Evolutionary conservation across 2,329 filamentous ascomycete species (phyloP).

Genomic region (Nemania sp.): DNA sequence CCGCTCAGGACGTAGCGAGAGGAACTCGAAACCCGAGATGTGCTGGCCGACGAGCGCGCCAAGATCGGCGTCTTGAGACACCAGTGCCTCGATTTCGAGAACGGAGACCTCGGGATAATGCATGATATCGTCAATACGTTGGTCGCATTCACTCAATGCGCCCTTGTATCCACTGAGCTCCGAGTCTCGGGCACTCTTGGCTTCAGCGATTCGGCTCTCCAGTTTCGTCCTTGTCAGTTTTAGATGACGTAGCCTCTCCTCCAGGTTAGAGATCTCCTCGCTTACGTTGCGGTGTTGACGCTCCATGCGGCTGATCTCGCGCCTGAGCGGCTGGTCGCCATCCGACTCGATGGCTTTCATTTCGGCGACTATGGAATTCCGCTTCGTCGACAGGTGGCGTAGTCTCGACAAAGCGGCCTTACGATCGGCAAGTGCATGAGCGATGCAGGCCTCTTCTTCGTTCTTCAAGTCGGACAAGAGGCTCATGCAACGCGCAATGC

Average conservation of each 20-base stretch:
- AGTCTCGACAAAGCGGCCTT: conserved; percentile 62
- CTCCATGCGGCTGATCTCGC: conserved; percentile 63
- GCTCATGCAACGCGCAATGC: conserved; percentile 64
- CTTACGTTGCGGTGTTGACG: conserved; percentile 58
- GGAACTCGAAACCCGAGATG: conserved; percentile 55
- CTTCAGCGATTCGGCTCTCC: conserved; percentile 61
- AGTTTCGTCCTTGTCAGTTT: conserved; percentile 63
- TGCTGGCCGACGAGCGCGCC: conserved; percentile 29
- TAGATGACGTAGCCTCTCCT: conserved; percentile 64
- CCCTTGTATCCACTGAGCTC: conserved; percentile 72
- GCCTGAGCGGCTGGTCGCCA: conserved; percentile 60
- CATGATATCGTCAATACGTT: conserved; percentile 63
- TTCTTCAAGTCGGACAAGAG: conserved; percentile 67
- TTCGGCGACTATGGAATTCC: conserved; percentile 53
- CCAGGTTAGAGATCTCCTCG: conserved; percentile 66
- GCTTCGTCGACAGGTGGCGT: conserved; percentile 54
- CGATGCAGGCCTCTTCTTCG: conserved; percentile 67
- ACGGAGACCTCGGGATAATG: conserved; percentile 58
- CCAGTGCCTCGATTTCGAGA: conserved; percentile 52
- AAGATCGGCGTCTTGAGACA: conserved; percentile 25
- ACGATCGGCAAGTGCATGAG: conserved; percentile 58
- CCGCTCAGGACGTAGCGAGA: conserved; percentile 63
- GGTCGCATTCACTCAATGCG: conserved; percentile 67
- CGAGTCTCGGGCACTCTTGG: conserved; percentile 68
- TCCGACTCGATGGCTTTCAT: conserved; percentile 58